Evolutionary conservation across 116 monocot species (phyloP).

Genomic region (Dioscorea cayenensis): DNA sequence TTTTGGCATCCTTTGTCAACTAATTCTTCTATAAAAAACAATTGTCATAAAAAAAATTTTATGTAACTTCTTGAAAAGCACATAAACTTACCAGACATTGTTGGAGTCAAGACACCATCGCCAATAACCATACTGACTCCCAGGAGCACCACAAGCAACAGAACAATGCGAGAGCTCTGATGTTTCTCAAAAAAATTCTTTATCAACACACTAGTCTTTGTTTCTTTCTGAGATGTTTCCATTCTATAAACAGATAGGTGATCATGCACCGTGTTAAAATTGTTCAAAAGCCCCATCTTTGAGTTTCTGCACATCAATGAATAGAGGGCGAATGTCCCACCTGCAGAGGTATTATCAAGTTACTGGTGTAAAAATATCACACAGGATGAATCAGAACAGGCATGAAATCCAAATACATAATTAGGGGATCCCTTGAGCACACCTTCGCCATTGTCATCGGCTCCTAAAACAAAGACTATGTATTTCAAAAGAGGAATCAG

Average conservation of each 20-base stretch:
- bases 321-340: constrained; percentile 83
- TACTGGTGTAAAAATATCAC: not conserved
- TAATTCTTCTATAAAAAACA: not conserved
- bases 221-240: constrained; percentile 18
- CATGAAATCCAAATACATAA: not conserved
- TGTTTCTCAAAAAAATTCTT: constrained; percentile 52
- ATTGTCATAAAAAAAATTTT: not conserved
- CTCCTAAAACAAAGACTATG: constrained; percentile 49
- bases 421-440: not conserved
- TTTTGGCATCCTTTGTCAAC: not conserved
- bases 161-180: constrained; percentile 19
- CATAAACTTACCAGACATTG: constrained; percentile 48
- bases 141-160: constrained; percentile 42
- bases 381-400: not conserved
- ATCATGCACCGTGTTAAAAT: constrained; percentile 10
- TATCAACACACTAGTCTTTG: constrained; percentile 23
- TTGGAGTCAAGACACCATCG: constrained; percentile 53
- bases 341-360: constrained; percentile 19
- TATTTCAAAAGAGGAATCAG: constrained; percentile 51
- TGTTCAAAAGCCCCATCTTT: constrained; percentile 51
- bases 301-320: constrained; percentile 63
- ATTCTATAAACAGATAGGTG: constrained; percentile 7
- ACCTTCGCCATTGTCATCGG: constrained; percentile 75
- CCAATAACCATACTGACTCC: constrained; percentile 60
- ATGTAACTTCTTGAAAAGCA: not conserved